Percentiles rank a stretch among this genome's conserved stretches.
Evolutionary conservation across 1,284 basidiomycete species (phyloP).

Genomic region (Taiwanofungus camphoratus): DNA sequence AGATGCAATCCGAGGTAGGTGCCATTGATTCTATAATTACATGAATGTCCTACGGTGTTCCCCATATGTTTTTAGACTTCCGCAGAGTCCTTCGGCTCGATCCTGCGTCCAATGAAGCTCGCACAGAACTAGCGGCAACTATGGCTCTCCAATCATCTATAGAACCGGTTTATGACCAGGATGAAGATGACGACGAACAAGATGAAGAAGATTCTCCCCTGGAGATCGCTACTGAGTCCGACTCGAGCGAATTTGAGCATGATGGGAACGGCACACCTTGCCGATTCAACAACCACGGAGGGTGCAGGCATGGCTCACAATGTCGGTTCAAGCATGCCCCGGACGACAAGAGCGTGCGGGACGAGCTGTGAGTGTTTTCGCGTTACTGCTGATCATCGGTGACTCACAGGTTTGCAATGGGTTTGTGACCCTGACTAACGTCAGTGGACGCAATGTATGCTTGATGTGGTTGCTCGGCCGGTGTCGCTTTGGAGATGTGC

Average conservation of each 20-base stretch:
- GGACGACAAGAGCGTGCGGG: constrained; percentile 44
- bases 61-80: constrained; percentile 28
- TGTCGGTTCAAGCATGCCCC: constrained; percentile 47
- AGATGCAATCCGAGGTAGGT: constrained; percentile 34
- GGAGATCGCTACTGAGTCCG: constrained; percentile 29
- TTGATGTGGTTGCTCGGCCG: constrained; percentile 28
- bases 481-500: constrained; percentile 29
- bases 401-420: neutral
- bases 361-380: constrained; percentile 36
- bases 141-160: neutral
- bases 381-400: constrained; percentile 2
- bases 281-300: constrained; percentile 45
- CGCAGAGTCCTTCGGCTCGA: constrained; percentile 31
- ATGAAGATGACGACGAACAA: constrained; percentile 30
- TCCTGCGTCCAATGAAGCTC: constrained; percentile 26
- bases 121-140: constrained; percentile 24
- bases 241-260: constrained; percentile 43
- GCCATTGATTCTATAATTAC: neutral
- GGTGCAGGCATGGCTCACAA: constrained; percentile 33
- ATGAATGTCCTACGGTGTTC: neutral
- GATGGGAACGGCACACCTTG: constrained; percentile 45
- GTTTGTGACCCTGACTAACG: too few species aligned
- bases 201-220: constrained; percentile 3
- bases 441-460: constrained; percentile 37
- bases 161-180: constrained; percentile 13